Conservation (phyloP, 768 basidiomycete species). For the Termitomyces sp. region DNA sequence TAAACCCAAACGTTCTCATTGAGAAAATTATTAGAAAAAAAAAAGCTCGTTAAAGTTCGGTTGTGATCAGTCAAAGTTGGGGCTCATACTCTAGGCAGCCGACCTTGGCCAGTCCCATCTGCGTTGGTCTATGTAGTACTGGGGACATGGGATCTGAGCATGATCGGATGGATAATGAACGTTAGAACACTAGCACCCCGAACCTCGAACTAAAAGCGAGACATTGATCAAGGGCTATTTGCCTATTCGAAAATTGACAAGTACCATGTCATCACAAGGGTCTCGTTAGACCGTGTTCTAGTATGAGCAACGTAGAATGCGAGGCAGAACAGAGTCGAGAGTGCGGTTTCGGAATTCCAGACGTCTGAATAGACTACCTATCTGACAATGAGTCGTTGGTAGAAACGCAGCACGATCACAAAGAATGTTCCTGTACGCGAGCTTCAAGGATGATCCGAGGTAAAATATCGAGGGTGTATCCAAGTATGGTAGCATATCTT, state of each 20-base stretch:
- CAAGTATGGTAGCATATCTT: not conserved
- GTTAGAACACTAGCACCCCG: not conserved
- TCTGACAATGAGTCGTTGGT: not conserved
- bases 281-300: conserved; percentile 2
- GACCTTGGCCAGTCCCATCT: not conserved
- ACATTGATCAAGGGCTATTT: not conserved
- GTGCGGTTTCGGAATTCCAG: not conserved
- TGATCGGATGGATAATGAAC: not conserved
- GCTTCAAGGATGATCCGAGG: conserved; percentile 3
- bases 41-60: not conserved
- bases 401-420: not conserved
- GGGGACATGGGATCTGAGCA: not conserved
- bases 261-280: not conserved
- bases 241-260: not conserved
- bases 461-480: not conserved
- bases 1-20: conserved; percentile 17
- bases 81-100: not conserved
- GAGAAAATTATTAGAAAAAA: not conserved
- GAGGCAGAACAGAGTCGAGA: not conserved
- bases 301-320: not conserved
- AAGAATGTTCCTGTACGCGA: not conserved
- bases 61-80: not conserved
- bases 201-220: not conserved
- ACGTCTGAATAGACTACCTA: not conserved
- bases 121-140: not conserved